These are phyloP conservation scores for Calonectria naviculata DNA, from an alignment of 2,329 filamentous ascomycete species.

Conservation along the genomic window DNA sequence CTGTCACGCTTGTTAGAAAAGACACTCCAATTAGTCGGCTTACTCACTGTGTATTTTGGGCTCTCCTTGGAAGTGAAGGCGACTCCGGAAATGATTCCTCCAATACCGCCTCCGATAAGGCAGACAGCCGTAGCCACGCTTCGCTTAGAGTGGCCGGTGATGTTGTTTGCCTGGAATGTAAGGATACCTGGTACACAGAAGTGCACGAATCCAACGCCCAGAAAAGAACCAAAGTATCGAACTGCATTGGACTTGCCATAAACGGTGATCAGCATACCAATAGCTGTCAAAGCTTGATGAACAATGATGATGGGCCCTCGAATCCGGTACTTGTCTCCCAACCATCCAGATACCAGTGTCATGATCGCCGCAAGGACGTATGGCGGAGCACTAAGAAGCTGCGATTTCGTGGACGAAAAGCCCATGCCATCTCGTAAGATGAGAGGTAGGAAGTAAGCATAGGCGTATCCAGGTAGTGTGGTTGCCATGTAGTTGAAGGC, in stretches of 20 bases:
- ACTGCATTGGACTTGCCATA: conserved; percentile 7
- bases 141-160: conserved; percentile 18
- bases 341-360: conserved; percentile 4
- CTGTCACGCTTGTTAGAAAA: not conserved
- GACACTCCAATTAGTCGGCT: not conserved
- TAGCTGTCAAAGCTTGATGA: conserved; percentile 9
- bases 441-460: conserved; percentile 20
- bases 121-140: conserved; percentile 5
- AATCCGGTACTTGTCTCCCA: conserved; percentile 9
- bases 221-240: conserved; percentile 20
- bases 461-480: conserved; percentile 15
- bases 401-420: not conserved
- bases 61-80: conserved; percentile 12
- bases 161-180: conserved; percentile 21
- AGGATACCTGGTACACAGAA: conserved; percentile 17
- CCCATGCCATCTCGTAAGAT: conserved; percentile 21
- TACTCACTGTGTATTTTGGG: conserved; percentile 12
- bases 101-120: conserved; percentile 11
- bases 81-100: conserved; percentile 16
- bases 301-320: conserved; percentile 11
- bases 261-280: conserved; percentile 13
- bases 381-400: conserved; percentile 20
- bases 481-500: conserved; percentile 21
- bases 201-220: conserved; percentile 17
- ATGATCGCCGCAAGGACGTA: conserved; percentile 19